Base-by-base conservation (phyloP, 176 grass and related monocot species). In the Zoysia pacifica region DNA sequence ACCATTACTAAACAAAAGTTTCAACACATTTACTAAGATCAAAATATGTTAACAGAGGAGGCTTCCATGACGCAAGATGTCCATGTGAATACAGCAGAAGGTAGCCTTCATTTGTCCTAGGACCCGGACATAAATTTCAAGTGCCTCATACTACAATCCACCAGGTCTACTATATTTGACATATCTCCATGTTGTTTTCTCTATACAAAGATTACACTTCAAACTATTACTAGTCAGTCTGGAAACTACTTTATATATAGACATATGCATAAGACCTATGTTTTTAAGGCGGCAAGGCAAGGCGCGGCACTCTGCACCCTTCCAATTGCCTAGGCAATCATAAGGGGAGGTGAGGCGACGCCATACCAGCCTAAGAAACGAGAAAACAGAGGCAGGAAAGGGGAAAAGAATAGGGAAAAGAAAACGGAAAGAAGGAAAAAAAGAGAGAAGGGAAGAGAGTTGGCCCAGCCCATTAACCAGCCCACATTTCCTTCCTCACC, bases 61-160 rank as follows among this genome's bases (percentile, higher is more conserved):
- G 15, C 36, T 80, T 36, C 63, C 64, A 1, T 0, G 8, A 80
- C 18, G 13, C 75, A 70, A 1, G 8, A 51, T 63, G 19, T 55
- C 39, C 79, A 13, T 47, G 40, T 40, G 38, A 63, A 80, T 63
- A 80, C 20, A 42, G 70, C 0, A 6, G 81, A 69, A 83, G 51
- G 11, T 18, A 37, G 1, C 60, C 52, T 63, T 15, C 58, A 73
- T 53, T 35, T 9, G 20, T 20, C 72, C 72, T 38, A 4, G 15
- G 70, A 40, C 72, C 75, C 42, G 66, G 14, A 41, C 66, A 73
- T 20, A 73, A 72, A 62, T 0, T 53, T 75, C 38, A 68, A 46
- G 7, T 69, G 15, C 45, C 46, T 75, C 74, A 48, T 48, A 37
- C 5, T 64, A 15, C 48, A 79, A 69, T 74, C 54, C 54, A 63